Conservation (phyloP, 2,329 filamentous ascomycete genomes). For the Achaetomium macrosporum region DNA sequence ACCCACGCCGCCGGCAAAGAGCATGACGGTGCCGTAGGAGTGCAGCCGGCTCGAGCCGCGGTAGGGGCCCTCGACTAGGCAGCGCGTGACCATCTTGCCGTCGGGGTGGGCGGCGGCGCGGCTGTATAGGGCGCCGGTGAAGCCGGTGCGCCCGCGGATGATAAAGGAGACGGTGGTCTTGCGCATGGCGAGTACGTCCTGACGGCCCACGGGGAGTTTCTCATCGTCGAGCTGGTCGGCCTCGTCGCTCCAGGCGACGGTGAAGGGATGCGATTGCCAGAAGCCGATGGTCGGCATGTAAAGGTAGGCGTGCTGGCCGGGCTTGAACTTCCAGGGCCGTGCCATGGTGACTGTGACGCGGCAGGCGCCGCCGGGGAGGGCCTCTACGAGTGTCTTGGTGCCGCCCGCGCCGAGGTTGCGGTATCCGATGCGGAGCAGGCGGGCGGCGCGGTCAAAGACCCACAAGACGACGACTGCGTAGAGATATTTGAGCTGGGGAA, state of each 20-base stretch:
- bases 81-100: conserved; percentile 57
- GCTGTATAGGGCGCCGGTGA: conserved; percentile 65
- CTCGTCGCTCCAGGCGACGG: conserved; percentile 71
- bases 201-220: conserved; percentile 53
- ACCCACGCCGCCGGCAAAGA: conserved; percentile 75
- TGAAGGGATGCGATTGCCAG: conserved; percentile 75
- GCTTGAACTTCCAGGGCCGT: conserved; percentile 68
- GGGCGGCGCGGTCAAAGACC: conserved; percentile 56
- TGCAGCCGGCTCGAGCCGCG: conserved; percentile 64
- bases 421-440: conserved; percentile 55
- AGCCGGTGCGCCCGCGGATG: conserved; percentile 66
- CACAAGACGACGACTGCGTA: conserved; percentile 61
- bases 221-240: conserved; percentile 45
- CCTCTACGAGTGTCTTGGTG: conserved; percentile 65
- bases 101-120: conserved; percentile 57
- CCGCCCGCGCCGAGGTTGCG: conserved; percentile 62
- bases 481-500: conserved; percentile 53
- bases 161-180: conserved; percentile 66
- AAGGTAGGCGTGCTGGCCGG: conserved; percentile 73
- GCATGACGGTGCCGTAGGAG: conserved; percentile 71
- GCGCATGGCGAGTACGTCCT: conserved; percentile 53
- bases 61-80: conserved; percentile 71
- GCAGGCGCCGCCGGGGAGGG: conserved; percentile 68
- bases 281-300: conserved; percentile 68
- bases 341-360: conserved; percentile 69